Evolutionary conservation across 768 basidiomycete genomes (phyloP).

Genomic region (Tylopilus sp.): DNA sequence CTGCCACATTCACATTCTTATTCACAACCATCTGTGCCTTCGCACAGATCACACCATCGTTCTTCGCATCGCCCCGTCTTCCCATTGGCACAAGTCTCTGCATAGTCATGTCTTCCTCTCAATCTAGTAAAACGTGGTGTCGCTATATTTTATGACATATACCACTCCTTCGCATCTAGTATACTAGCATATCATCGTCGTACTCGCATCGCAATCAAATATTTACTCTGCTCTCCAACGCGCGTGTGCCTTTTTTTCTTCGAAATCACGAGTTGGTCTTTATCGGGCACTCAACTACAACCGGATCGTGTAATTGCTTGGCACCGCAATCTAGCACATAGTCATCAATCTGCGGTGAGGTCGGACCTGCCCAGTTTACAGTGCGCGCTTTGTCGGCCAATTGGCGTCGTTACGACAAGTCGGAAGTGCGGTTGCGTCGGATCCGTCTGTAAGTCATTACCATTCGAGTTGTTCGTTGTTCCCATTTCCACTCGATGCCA

Average conservation of each 20-base stretch:
- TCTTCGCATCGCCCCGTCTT: constrained; percentile 24
- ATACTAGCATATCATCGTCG: background rate
- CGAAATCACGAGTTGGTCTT: background rate
- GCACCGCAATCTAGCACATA: background rate
- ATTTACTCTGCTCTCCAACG: background rate
- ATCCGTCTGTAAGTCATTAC: background rate
- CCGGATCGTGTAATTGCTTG: constrained; percentile 3
- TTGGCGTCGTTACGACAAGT: background rate
- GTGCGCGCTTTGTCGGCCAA: background rate
- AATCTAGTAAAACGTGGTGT: constrained; percentile 25
- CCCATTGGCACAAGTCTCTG: constrained; percentile 21
- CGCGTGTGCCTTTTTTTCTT: background rate
- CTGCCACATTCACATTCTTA: constrained; percentile 27
- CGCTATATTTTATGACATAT: constrained; percentile 34
- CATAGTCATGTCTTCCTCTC: constrained; percentile 12
- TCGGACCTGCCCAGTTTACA: background rate
- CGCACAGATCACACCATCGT: constrained; percentile 25
- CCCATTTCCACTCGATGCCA: background rate
- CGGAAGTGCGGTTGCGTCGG: constrained; percentile 1
- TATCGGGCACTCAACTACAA: background rate
- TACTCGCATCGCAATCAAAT: background rate
- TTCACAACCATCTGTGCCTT: constrained; percentile 18
- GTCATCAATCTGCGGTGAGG: background rate
- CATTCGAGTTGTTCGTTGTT: too few relatives aligned
- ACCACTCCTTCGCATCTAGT: constrained; percentile 20